Conservation (phyloP, 73 alveolate genomes). For the Durusdinium trenchii region DNA sequence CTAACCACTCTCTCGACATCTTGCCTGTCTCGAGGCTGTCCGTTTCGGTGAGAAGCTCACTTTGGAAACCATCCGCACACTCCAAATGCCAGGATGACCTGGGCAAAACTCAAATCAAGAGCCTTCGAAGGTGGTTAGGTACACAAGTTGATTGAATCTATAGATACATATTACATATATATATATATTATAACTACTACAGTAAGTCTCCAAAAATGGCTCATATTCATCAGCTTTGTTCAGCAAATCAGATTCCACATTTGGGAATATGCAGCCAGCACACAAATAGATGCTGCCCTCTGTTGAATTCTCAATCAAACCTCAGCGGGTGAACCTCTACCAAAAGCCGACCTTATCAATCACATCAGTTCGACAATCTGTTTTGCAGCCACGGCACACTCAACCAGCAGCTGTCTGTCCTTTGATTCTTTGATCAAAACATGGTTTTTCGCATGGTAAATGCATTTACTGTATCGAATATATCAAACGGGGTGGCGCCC, state of each 20-base stretch:
- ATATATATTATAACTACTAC: too few relatives aligned
- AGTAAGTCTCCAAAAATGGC: too few relatives aligned
- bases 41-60: conserved; percentile 31
- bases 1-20: neutral
- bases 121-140: too few relatives aligned
- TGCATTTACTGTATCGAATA: too few relatives aligned
- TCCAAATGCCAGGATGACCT: conserved; percentile 87
- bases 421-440: neutral
- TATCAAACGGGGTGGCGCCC: too few relatives aligned
- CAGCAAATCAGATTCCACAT: too few relatives aligned
- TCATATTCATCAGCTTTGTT: too few relatives aligned
- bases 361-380: neutral
- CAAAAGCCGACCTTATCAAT: neutral
- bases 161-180: too few relatives aligned
- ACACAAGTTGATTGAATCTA: too few relatives aligned
- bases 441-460: too few relatives aligned
- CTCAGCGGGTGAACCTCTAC: neutral
- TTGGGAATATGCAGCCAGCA: too few relatives aligned
- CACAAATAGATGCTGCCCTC: conserved; percentile 75
- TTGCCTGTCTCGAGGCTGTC: neutral
- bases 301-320: conserved; percentile 61
- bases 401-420: conserved; percentile 90
- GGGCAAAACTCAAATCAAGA: too few relatives aligned
- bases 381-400: neutral
- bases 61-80: conserved; percentile 47